Conservation (phyloP, 2,329 filamentous ascomycete genomes). For the Xenoacremonium recifei region DNA sequence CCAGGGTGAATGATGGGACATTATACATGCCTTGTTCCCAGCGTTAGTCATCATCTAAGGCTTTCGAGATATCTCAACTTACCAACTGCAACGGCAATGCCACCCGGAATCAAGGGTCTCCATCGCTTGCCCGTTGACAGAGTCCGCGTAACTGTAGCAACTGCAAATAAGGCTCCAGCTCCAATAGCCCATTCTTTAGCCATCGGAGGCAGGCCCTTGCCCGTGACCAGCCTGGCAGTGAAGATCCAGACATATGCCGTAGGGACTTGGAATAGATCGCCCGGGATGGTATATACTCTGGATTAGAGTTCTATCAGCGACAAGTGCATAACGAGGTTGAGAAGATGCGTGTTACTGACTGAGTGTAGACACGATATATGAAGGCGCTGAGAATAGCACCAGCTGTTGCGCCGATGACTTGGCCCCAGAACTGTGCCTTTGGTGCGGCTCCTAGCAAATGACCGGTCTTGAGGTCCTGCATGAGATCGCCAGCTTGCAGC, state of each 20-base stretch:
- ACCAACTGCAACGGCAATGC: constrained; percentile 94
- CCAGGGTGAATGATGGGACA: constrained; percentile 90
- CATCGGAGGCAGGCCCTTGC: constrained; percentile 81
- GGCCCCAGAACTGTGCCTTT: constrained; percentile 94
- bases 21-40: constrained; percentile 83
- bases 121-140: constrained; percentile 55
- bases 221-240: constrained; percentile 88
- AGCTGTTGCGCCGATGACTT: constrained; percentile 84
- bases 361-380: constrained; percentile 85
- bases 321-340: neutral
- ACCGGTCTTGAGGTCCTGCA: constrained; percentile 96
- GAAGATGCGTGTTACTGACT: constrained; percentile 36
- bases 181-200: constrained; percentile 76
- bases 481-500: constrained; percentile 90
- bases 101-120: constrained; percentile 79
- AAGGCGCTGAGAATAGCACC: constrained; percentile 84
- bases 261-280: constrained; percentile 87
- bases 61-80: constrained; percentile 19
- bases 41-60: constrained; percentile 11
- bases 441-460: constrained; percentile 90
- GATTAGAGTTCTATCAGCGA: no score
- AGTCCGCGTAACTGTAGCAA: constrained; percentile 70
- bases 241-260: constrained; percentile 98
- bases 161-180: constrained; percentile 71
- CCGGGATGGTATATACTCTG: constrained; percentile 83